Percentiles rank a stretch among this genome's conserved stretches.
phyloP scores from a whole-genome alignment of 495 filamentous ascomycete species.

The Hyphodiscus hymeniophilus region DNA sequence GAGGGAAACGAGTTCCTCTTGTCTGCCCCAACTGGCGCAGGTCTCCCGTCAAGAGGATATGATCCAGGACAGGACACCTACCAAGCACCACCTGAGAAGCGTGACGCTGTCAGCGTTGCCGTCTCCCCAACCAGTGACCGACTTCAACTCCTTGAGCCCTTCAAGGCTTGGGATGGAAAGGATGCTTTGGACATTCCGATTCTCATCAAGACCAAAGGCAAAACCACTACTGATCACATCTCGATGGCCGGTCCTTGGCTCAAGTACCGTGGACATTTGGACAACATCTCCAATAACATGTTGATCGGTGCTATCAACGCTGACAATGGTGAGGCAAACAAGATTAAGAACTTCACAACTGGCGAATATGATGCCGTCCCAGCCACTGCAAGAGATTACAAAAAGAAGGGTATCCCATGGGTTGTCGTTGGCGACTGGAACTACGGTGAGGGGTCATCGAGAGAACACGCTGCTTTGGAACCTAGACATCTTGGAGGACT shows the following conservation, averaged over 20 bases:
- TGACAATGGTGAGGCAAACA: constrained; percentile 96
- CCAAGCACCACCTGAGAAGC: constrained; percentile 87
- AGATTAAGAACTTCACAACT: constrained; percentile 85
- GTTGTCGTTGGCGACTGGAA: constrained; percentile 99
- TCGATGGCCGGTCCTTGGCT: constrained; percentile 99
- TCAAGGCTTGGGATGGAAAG: constrained; percentile 89
- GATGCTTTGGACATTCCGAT: constrained; percentile 83
- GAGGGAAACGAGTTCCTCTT: constrained; percentile 96
- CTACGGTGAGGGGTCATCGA: constrained; percentile 95
- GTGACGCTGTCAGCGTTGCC: constrained; percentile 59
- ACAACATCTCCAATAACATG: constrained; percentile 99
- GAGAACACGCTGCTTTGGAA: constrained; percentile 97
- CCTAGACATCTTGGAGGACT: constrained; percentile 95
- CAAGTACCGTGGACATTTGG: constrained; percentile 98
- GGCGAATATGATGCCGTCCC: constrained; percentile 82
- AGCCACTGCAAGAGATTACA: constrained; percentile 95
- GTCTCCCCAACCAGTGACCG: constrained; percentile 89
- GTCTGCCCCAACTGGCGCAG: constrained; percentile 67
- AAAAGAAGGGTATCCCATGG: constrained; percentile 91
- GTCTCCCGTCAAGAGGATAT: constrained; percentile 75
- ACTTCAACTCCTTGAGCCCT: constrained; percentile 84
- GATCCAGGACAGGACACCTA: constrained; percentile 94
- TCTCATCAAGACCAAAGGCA: constrained; percentile 95
- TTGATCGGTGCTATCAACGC: constrained; percentile 95
- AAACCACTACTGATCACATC: constrained; percentile 99